Percentiles rank a stretch among this genome's conserved stretches.
These are phyloP conservation scores for Pseudozyma hubeiensis DNA, from an alignment of 1,284 basidiomycete species.

Conservation along the genomic window DNA sequence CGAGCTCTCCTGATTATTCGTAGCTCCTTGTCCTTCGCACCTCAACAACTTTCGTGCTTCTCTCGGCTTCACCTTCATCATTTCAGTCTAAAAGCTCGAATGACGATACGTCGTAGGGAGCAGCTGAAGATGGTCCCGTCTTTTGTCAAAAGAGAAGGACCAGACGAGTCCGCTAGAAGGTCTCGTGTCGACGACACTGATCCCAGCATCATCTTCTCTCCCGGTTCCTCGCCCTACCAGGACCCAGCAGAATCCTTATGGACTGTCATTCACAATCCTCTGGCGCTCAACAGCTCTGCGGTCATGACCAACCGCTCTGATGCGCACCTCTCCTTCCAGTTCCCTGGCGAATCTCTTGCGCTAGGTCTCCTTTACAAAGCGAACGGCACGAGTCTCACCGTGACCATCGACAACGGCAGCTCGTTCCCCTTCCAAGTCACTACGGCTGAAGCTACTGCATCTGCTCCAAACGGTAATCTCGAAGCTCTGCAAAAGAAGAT, in stretches of 20 bases:
- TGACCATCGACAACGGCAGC: constrained; percentile 22
- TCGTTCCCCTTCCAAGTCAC: constrained; percentile 11
- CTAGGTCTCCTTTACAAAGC: constrained; percentile 26
- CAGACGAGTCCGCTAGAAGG: not conserved
- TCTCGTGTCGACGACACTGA: constrained; percentile 36
- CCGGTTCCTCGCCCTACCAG: constrained; percentile 15
- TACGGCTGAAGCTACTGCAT: constrained; percentile 8
- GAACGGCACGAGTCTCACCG: constrained; percentile 4
- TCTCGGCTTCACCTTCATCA: too few species aligned
- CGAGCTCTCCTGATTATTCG: too few species aligned
- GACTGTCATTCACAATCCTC: not conserved
- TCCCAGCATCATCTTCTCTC: constrained; percentile 17
- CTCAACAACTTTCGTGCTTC: too few species aligned
- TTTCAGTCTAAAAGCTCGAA: too few species aligned
- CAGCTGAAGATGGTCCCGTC: not conserved
- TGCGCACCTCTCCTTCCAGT: constrained; percentile 17
- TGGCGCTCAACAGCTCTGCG: constrained; percentile 16
- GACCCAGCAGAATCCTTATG: constrained; percentile 4
- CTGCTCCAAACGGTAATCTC: constrained; percentile 8
- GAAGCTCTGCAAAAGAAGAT: constrained; percentile 24
- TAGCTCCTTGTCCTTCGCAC: too few species aligned
- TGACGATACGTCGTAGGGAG: not conserved
- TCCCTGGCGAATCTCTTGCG: constrained; percentile 23
- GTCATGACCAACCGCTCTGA: constrained; percentile 5
- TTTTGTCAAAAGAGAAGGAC: constrained; percentile 2